Percentiles rank a stretch among this genome's conserved stretches.
Conservation (phyloP, 2,329 filamentous ascomycete species). For the Anthostomella pinea region DNA sequence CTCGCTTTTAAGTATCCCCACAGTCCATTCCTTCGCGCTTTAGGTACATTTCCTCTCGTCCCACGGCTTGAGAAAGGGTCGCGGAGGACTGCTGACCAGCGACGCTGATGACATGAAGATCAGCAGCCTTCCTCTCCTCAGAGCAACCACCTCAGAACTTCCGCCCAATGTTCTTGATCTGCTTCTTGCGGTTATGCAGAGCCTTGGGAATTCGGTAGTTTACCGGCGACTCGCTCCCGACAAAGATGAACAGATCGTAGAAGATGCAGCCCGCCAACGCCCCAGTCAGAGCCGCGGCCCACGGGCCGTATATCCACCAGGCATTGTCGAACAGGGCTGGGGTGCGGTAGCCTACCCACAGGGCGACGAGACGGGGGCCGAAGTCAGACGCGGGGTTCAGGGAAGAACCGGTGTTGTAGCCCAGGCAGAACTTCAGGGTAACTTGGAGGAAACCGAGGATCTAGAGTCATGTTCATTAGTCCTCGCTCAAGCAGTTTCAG, state of each 20-base stretch:
- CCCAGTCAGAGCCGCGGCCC: constrained; percentile 23
- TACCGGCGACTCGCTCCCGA: constrained; percentile 28
- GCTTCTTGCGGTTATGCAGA: background rate
- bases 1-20: too few relatives aligned
- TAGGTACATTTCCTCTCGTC: too few relatives aligned
- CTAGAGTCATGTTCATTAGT: constrained; percentile 1
- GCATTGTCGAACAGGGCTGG: constrained; percentile 26
- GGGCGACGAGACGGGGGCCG: constrained; percentile 28
- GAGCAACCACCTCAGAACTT: constrained; percentile 1
- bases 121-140: background rate
- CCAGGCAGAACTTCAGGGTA: constrained; percentile 35
- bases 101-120: background rate
- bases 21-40: too few relatives aligned
- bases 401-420: constrained; percentile 36
- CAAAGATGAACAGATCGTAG: constrained; percentile 33
- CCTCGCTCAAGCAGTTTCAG: background rate
- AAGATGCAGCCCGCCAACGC: constrained; percentile 29
- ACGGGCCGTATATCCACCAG: constrained; percentile 35
- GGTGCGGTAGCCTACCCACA: constrained; percentile 14
- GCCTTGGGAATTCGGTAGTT: constrained; percentile 19
- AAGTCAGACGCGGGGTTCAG: constrained; percentile 38
- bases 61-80: too few relatives aligned
- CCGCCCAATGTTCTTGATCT: constrained; percentile 1
- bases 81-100: background rate
- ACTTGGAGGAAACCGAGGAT: constrained; percentile 35